Conservation (phyloP, 805 yeast genomes). For the Kodamaea kaohsiungensis region DNA sequence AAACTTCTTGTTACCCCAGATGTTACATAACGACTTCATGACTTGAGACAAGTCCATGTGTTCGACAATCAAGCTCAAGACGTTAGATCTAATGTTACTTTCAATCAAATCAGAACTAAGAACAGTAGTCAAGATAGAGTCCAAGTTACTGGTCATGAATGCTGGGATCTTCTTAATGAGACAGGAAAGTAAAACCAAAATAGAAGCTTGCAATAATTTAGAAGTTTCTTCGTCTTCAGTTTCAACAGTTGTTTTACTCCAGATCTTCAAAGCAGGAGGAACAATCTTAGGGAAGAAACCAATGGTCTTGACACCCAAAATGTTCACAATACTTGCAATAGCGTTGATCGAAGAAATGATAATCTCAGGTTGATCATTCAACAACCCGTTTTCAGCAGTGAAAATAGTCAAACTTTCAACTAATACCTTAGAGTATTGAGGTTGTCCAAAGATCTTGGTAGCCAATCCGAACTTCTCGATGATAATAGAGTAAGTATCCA, state of each 20-base stretch:
- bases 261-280: conserved; percentile 67
- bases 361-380: conserved; percentile 57
- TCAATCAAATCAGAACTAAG: conserved; percentile 61
- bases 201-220: conserved; percentile 63
- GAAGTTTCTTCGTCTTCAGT: conserved; percentile 30
- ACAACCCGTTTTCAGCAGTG: conserved; percentile 53
- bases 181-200: conserved; percentile 69
- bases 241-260: conserved; percentile 37
- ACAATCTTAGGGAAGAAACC: conserved; percentile 84
- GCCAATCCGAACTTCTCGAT: conserved; percentile 59
- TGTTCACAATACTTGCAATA: conserved; percentile 66
- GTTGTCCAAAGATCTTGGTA: conserved; percentile 25
- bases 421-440: conserved; percentile 48
- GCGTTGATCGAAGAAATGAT: conserved; percentile 73
- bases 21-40: conserved; percentile 57
- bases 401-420: conserved; percentile 51
- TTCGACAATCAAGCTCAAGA: conserved; percentile 60
- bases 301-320: conserved; percentile 82
- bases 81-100: conserved; percentile 57
- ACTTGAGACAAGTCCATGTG: conserved; percentile 68
- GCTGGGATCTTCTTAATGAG: conserved; percentile 82
- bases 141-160: conserved; percentile 70
- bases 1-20: conserved; percentile 54
- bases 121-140: conserved; percentile 58
- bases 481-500: conserved; percentile 65